Conservation (phyloP, 257 asterid species). For the Galeopsis tetrahit region DNA sequence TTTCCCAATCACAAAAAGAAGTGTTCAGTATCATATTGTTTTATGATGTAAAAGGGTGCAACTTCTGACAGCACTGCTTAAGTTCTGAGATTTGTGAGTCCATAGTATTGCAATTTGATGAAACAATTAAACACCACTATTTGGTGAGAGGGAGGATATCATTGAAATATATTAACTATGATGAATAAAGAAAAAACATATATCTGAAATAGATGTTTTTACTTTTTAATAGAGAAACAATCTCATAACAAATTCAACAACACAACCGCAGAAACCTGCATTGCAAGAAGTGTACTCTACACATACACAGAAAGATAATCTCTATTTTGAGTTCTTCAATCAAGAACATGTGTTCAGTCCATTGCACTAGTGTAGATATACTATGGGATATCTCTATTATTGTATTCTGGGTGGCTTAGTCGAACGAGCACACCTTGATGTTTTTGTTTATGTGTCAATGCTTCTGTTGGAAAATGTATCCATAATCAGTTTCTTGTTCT, state of each 20-base stretch:
- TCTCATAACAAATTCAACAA: constrained; percentile 5
- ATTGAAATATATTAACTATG: constrained; percentile 5
- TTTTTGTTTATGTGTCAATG: no score
- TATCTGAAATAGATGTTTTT: constrained; percentile 6
- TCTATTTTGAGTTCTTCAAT: no score
- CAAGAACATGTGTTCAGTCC: no score
- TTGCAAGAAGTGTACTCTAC: background rate
- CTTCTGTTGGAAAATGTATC: no score
- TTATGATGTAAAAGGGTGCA: background rate
- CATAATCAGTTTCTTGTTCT: no score
- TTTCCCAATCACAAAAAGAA: background rate
- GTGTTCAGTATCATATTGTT: background rate
- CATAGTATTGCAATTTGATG: background rate
- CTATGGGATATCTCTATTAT: no score
- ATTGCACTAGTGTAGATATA: no score
- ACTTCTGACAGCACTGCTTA: background rate
- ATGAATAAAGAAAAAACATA: background rate
- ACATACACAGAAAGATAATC: background rate
- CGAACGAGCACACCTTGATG: no score
- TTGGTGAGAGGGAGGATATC: background rate
- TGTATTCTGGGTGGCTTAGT: no score
- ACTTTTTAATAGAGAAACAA: background rate
- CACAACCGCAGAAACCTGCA: background rate
- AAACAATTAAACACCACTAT: constrained; percentile 4
- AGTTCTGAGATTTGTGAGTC: background rate